These are phyloP conservation scores for Lenzites betulinus DNA, from an alignment of 768 basidiomycete genomes.

Conservation along the genomic window DNA sequence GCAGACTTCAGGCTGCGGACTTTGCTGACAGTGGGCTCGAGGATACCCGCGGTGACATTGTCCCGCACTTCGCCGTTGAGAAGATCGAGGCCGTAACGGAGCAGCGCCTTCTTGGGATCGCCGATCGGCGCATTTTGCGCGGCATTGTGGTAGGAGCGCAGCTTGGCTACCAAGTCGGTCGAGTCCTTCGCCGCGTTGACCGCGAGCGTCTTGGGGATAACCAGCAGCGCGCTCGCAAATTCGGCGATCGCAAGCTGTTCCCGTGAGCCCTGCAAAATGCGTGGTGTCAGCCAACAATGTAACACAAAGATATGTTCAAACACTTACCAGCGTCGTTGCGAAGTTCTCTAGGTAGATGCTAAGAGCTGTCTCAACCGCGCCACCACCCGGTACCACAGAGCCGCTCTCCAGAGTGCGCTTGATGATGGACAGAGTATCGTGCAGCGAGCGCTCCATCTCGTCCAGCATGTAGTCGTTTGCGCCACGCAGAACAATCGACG, in stretches of 20 bases:
- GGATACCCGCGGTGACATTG: conserved; percentile 88
- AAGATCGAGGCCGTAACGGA: conserved; percentile 94
- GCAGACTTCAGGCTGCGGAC: conserved; percentile 97
- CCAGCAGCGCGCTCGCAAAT: conserved; percentile 88
- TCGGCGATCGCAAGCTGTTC: conserved; percentile 99
- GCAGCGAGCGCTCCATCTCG: conserved; percentile 97
- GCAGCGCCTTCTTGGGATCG: conserved; percentile 87
- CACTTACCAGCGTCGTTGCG: conserved; percentile 88
- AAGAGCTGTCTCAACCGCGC: conserved; percentile 94
- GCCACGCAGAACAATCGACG: conserved; percentile 91
- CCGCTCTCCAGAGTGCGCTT: conserved; percentile 98
- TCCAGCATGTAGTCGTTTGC: conserved; percentile 99
- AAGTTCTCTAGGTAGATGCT: conserved; percentile 99
- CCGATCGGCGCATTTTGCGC: conserved; percentile 90
- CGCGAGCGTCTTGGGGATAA: conserved; percentile 95
- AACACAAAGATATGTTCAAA: background rate
- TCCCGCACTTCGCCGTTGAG: conserved; percentile 94
- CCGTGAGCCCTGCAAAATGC: conserved; percentile 75
- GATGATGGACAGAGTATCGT: conserved; percentile 93
- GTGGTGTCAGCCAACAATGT: background rate
- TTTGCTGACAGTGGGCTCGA: conserved; percentile 97
- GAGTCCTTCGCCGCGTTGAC: conserved; percentile 99
- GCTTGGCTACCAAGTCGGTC: conserved; percentile 94
- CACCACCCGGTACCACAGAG: conserved; percentile 93
- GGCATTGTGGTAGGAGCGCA: conserved; percentile 95